A percentile compares a stretch with the other conserved stretches of the same genome.
Evolutionary conservation across 2,329 filamentous ascomycete species (phyloP).

Genomic region (Plectosphaerella cucumerina): DNA sequence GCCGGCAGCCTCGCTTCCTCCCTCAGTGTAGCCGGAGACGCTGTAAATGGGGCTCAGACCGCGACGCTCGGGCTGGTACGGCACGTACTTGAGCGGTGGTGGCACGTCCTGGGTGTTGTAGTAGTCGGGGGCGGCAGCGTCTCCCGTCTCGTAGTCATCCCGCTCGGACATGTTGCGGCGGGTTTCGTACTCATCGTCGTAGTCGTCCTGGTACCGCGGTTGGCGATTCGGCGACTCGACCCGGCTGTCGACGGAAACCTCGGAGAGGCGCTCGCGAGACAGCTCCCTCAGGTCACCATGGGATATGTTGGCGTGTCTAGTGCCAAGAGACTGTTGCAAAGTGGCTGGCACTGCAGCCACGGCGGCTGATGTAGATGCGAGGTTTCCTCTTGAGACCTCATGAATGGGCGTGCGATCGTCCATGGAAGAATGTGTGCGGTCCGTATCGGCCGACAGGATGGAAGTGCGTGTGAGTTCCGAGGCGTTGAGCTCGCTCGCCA

Average conservation of each 20-base stretch:
- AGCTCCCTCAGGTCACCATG: constrained; percentile 54
- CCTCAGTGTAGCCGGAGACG: constrained; percentile 79
- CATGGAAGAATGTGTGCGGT: constrained; percentile 65
- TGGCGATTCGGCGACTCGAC: constrained; percentile 38
- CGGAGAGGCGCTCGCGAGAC: constrained; percentile 42
- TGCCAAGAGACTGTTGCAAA: constrained; percentile 59
- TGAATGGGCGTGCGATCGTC: constrained; percentile 57
- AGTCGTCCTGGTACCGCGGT: constrained; percentile 30
- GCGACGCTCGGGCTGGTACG: constrained; percentile 64
- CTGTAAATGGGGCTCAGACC: constrained; percentile 87
- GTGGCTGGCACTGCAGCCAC: constrained; percentile 31
- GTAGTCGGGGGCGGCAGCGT: constrained; percentile 31
- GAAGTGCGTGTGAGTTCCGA: constrained; percentile 88
- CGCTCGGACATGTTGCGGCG: constrained; percentile 9
- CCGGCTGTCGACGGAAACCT: constrained; percentile 31
- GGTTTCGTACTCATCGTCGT: constrained; percentile 31
- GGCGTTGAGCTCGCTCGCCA: constrained; percentile 72
- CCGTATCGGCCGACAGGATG: constrained; percentile 76
- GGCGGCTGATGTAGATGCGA: constrained; percentile 36
- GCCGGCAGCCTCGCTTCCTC: constrained; percentile 53
- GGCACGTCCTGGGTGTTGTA: constrained; percentile 60
- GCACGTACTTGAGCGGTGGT: constrained; percentile 60
- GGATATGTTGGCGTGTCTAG: constrained; percentile 62
- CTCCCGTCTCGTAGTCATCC: background rate
- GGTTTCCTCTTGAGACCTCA: constrained; percentile 55